These are phyloP conservation scores for Trifolium dubium DNA, from an alignment of 306 rosid genomes.

Conservation along the genomic window DNA sequence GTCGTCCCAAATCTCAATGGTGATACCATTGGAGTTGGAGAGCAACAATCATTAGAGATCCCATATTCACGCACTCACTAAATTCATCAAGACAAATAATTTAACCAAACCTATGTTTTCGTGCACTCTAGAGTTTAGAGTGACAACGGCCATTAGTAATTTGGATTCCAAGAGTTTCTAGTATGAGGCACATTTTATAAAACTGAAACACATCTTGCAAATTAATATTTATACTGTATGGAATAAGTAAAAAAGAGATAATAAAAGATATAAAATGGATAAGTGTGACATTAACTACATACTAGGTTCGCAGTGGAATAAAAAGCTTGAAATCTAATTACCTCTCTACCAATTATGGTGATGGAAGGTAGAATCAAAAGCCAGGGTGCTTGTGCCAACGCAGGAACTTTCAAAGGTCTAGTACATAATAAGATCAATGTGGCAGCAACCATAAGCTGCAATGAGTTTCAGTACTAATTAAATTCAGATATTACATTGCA, in stretches of 20 bases:
- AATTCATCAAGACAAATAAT: neutral
- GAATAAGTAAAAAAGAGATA: neutral
- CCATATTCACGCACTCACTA: constrained; percentile 4
- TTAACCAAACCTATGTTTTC: neutral
- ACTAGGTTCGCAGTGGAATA: constrained; percentile 1
- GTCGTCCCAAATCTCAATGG: constrained; percentile 18
- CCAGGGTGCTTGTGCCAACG: constrained; percentile 74
- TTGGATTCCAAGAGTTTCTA: constrained; percentile 18
- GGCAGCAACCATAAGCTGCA: constrained; percentile 98
- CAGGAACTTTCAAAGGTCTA: constrained; percentile 67
- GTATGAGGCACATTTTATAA: constrained; percentile 14
- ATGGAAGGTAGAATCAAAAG: constrained; percentile 80
- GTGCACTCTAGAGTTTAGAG: constrained; percentile 11
- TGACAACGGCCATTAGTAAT: constrained; percentile 1
- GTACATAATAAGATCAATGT: constrained; percentile 87
- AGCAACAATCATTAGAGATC: constrained; percentile 20
- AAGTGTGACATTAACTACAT: constrained; percentile 6
- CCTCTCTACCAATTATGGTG: constrained; percentile 95
- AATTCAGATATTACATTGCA: constrained; percentile 14
- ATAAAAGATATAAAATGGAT: constrained; percentile 15
- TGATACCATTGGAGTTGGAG: constrained; percentile 16
- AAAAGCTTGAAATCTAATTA: constrained; percentile 40
- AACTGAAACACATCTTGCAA: neutral
- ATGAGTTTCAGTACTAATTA: constrained; percentile 36
- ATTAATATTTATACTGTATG: neutral